Base-by-base conservation (phyloP, 331 rosid genomes). In the Malus hybrid region DNA sequence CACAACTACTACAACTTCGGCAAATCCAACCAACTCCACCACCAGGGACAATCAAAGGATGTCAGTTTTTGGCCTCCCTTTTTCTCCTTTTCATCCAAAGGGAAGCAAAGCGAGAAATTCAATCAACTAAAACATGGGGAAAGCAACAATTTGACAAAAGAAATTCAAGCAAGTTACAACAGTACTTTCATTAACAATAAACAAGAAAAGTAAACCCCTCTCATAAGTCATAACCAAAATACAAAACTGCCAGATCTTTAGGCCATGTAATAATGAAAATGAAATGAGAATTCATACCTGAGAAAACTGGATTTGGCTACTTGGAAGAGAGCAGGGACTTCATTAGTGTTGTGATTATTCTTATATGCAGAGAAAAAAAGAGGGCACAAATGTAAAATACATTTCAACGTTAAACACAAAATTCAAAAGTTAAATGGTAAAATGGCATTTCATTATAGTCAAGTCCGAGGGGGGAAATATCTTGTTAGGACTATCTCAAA, bases 401-500 rank as follows among this genome's bases (percentile, higher is more conserved):
- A 70, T 29, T 52, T 52, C 73, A 19, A 14, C 6, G 27, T 19
- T 19, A 50, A 52, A 20, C 1, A 22, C 6, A 6, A 52, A 70
- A 18, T 59, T 29, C 44, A 16, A 29, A 50, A 31, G 16, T 1
- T 27, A 2, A 10, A 69, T 24, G 59, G 18, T 24, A 4, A 8
- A 24, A 27, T 16, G 14, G 28, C 60, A 69, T 14, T 44, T 69
- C 60, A 6, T 24, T 28, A 46, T 16, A n/a, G 24, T 15, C 4
- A 65, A 15, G 33, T 62, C 9, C 63, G 66, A 18, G 34, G 63
- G 57, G 60, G 19, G 27, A 68, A 62, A 83, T 29, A 13, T 44
- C 33, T 64, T 33, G 74, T 66, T 76, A 75, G 52, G 80, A 71
- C 71, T 24, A 24, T 71, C 65, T 34, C 60, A 75, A 57, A 78